These are phyloP conservation scores for Phytopythium vexans DNA, from an alignment of 352 stramenopile genomes.

Conservation along the genomic window DNA sequence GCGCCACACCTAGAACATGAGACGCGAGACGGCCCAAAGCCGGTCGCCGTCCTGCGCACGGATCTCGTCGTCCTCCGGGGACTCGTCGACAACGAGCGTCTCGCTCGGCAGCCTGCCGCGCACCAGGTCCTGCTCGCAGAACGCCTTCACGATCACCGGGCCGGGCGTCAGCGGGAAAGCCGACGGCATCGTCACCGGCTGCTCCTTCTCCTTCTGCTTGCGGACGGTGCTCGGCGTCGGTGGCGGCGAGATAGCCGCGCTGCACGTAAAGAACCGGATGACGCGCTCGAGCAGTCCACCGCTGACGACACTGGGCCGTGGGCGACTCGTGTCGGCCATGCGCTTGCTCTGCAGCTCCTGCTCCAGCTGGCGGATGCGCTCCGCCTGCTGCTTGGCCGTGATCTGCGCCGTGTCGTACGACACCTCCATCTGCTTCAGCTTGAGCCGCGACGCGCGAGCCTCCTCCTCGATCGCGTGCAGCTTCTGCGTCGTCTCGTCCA, in stretches of 20 bases:
- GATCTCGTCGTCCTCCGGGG: constrained; percentile 48
- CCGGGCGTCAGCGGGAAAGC: constrained; percentile 22
- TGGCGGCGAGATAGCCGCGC: constrained; percentile 39
- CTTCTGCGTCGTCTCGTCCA: constrained; percentile 37
- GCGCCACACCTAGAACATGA: constrained; percentile 43
- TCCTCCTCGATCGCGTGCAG: constrained; percentile 42
- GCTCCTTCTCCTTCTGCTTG: constrained; percentile 2
- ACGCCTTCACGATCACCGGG: constrained; percentile 31
- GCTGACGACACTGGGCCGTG: constrained; percentile 6
- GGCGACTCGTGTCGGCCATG: constrained; percentile 5
- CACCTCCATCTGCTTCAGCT: constrained; percentile 58
- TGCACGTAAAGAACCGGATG: constrained; percentile 88
- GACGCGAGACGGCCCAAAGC: constrained; percentile 50
- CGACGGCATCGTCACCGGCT: constrained; percentile 11
- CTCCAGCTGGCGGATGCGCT: constrained; percentile 61
- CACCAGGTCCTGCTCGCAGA: constrained; percentile 17
- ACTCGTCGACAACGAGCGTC: constrained; percentile 23
- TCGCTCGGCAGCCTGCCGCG: constrained; percentile 25
- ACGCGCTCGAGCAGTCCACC: constrained; percentile 57
- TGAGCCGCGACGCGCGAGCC: constrained; percentile 32
- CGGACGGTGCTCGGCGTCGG: constrained; percentile 25
- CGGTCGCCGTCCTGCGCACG: constrained; percentile 52
- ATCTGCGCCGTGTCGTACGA: constrained; percentile 47
- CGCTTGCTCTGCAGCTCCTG: constrained; percentile 51
- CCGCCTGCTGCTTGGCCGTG: constrained; percentile 53